Evolutionary conservation across 2,329 filamentous ascomycete species (phyloP).

Genomic region (Cadophora gregata): DNA sequence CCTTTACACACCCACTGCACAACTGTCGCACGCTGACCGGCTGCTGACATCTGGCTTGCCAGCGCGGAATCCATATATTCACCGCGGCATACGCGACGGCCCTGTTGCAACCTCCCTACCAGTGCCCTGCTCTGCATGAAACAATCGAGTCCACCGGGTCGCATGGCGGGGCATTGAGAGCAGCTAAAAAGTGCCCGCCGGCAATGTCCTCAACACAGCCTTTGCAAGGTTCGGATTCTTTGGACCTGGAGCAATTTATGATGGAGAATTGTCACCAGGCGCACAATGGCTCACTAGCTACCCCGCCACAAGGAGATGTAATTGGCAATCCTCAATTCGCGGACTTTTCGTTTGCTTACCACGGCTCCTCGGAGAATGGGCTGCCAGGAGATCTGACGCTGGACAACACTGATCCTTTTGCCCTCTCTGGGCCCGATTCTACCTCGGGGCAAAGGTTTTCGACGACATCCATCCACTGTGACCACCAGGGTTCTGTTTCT

Average conservation of each 20-base stretch:
- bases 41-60: too few species aligned
- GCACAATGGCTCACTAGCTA: conserved; percentile 30
- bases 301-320: conserved; percentile 38
- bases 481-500: conserved; percentile 33
- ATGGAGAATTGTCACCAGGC: conserved; percentile 36
- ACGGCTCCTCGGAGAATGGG: conserved; percentile 50
- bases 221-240: conserved; percentile 27
- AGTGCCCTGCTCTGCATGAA: conserved; percentile 5
- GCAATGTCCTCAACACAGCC: conserved; percentile 14
- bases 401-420: conserved; percentile 38
- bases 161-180: conserved; percentile 16
- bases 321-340: conserved; percentile 50
- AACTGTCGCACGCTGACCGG: neutral
- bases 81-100: neutral
- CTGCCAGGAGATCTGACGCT: conserved; percentile 44
- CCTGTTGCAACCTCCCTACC: neutral
- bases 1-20: neutral
- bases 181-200: conserved; percentile 1
- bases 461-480: conserved; percentile 34
- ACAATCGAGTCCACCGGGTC: neutral
- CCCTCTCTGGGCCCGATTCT: conserved; percentile 30
- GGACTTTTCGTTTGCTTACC: conserved; percentile 60
- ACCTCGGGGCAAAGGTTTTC: conserved; percentile 36
- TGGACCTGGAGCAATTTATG: conserved; percentile 42
- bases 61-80: neutral